Evolutionary conservation across 2,329 filamentous ascomycete species (phyloP), one percentile per base, ranked within the genome.

Genomic region (Rutstroemia sp.): DNA sequence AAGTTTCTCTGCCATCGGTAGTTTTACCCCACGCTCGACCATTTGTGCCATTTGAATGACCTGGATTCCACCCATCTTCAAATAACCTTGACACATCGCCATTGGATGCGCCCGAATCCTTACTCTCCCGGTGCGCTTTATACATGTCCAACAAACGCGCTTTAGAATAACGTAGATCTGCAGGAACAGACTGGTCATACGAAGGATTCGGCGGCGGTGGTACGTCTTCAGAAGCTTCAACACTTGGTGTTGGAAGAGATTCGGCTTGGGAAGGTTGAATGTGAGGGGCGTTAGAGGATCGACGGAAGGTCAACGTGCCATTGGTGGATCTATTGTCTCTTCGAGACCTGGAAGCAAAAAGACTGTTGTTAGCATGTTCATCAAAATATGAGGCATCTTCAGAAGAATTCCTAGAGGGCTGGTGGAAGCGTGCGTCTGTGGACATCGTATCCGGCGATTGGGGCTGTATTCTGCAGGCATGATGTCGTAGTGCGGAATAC

Each of bases 1-100:
- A 83, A 57, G 84, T 84, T 60, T 87, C 83, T 69, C 90, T 87
- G 58, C 80, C 80, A 62, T 96, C 91, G 57, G 82, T 81, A 63
- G 78, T 79, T 71, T 92, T 90, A 51, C 88, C 88, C 90, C 90
- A 95, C 54, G 82, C 80, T 73, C 71, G 81, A 65, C 63, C 75
- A 66, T 71, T 78, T 66, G 69, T 66, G 65, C 86, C 84, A 64
- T 90, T 91, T 42, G 83, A 74, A 51, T 84, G 80, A 57, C 84
- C 81, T 27, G 91, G 89, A 69, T 89, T 86, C 91, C 91, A 96
- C 59, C 84, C 84, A 55, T 83, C 78, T 64, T 87, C 80, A 68
- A 87, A 92, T 56, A 95, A 78, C 59, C 78, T 77, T 47, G 85
- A 78, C 40, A 90, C 74, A 61, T 85, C 81, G 58, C 82, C 79